phyloP scores from a whole-genome alignment of 805 yeast genomes.

The Candida sonorensis region DNA sequence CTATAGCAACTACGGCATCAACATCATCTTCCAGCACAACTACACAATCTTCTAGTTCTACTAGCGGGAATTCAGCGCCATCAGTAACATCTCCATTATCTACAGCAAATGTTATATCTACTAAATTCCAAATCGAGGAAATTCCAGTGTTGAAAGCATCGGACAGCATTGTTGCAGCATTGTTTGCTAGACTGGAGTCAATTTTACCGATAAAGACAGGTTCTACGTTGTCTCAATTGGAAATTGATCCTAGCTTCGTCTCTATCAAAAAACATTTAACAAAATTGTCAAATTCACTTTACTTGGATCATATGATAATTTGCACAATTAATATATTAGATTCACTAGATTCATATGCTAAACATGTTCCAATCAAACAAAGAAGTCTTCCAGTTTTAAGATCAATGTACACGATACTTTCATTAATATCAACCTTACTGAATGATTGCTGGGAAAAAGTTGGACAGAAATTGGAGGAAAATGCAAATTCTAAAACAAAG shows the following conservation, averaged over 20 bases:
- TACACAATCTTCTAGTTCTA: no score
- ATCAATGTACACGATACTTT: slow-evolving; percentile 31
- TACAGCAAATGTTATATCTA: background rate
- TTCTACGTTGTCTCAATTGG: slow-evolving; percentile 28
- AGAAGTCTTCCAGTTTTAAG: slow-evolving; percentile 22
- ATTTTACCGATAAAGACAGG: slow-evolving; percentile 33
- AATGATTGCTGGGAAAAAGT: slow-evolving; percentile 13
- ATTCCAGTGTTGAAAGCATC: slow-evolving; percentile 3
- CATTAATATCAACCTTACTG: slow-evolving; percentile 32
- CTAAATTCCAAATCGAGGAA: slow-evolving; percentile 2
- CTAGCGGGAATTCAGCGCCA: no score
- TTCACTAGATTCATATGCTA: slow-evolving; percentile 19
- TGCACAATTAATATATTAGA: slow-evolving; percentile 21
- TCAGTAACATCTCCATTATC: background rate
- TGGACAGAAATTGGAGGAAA: background rate
- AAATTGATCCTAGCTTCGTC: slow-evolving; percentile 29
- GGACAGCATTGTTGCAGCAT: slow-evolving; percentile 27
- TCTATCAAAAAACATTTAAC: slow-evolving; percentile 28
- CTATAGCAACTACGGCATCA: no score
- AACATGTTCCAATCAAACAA: slow-evolving; percentile 18
- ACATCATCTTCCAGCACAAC: no score
- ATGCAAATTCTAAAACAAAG: background rate
- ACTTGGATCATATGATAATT: slow-evolving; percentile 25
- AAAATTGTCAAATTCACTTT: slow-evolving; percentile 22
- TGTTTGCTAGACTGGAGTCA: slow-evolving; percentile 27